Percentiles rank a stretch among this genome's conserved stretches.
phyloP scores from a whole-genome alignment of 2,329 filamentous ascomycete genomes.

The Tolypocladium sp. region DNA sequence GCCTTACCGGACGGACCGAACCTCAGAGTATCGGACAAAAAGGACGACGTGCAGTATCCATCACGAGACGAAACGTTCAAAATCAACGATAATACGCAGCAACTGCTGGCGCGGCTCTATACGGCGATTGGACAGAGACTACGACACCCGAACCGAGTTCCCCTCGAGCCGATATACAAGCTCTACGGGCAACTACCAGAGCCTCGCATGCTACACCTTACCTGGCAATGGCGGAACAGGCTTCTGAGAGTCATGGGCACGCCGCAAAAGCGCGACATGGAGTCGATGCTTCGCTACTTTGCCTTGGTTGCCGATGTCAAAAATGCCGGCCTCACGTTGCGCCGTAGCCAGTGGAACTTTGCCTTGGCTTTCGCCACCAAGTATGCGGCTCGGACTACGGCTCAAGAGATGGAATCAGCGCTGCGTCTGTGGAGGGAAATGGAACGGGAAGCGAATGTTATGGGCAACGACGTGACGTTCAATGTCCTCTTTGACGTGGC shows the following conservation, averaged over 20 bases:
- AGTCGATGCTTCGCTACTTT: constrained; percentile 73
- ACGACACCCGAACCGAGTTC: constrained; percentile 28
- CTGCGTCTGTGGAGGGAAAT: constrained; percentile 82
- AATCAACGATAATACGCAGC: constrained; percentile 23
- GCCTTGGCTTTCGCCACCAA: constrained; percentile 73
- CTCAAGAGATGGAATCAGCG: constrained; percentile 48
- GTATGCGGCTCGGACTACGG: constrained; percentile 53
- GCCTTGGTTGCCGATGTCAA: constrained; percentile 78
- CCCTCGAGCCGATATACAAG: constrained; percentile 36
- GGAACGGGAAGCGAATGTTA: constrained; percentile 61
- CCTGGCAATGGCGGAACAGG: constrained; percentile 44
- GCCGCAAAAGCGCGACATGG: constrained; percentile 44
- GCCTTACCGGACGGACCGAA: constrained; percentile 39
- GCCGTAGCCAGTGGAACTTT: constrained; percentile 67
- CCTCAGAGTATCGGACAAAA: constrained; percentile 39
- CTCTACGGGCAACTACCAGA: constrained; percentile 41
- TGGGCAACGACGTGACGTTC: constrained; percentile 72
- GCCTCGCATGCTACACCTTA: constrained; percentile 41
- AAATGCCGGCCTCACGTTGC: constrained; percentile 59
- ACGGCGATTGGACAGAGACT: constrained; percentile 30
- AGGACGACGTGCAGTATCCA: constrained; percentile 39
- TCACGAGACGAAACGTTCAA: constrained; percentile 28
- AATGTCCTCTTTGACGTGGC: constrained; percentile 88
- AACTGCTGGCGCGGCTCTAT: constrained; percentile 29
- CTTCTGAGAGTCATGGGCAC: constrained; percentile 62